These are phyloP conservation scores for Penicillium sp. DNA, from an alignment of 2,329 filamentous ascomycete species.

Conservation along the genomic window DNA sequence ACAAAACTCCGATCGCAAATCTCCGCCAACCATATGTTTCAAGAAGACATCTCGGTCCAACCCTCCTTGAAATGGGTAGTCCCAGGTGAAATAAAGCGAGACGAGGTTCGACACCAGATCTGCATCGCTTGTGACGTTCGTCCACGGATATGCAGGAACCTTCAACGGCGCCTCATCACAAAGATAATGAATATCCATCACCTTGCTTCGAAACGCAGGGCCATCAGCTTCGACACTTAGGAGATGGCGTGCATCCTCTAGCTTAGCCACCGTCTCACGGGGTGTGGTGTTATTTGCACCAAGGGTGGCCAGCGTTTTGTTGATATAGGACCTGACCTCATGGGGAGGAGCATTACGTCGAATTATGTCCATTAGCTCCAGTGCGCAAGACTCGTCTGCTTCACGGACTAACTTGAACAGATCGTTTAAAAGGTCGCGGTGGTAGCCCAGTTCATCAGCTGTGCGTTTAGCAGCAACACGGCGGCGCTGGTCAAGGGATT, in stretches of 20 bases:
- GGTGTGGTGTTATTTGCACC: constrained; percentile 1
- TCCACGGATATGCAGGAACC: constrained; percentile 63
- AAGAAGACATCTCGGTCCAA: constrained; percentile 75
- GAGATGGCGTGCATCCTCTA: constrained; percentile 30
- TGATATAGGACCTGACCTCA: constrained; percentile 38
- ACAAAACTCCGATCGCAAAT: constrained; percentile 67
- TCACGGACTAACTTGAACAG: constrained; percentile 36
- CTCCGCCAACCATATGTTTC: constrained; percentile 47
- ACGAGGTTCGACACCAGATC: constrained; percentile 77
- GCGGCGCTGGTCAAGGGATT: constrained; percentile 56
- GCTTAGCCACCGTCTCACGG: constrained; percentile 19
- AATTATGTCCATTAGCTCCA: constrained; percentile 36
- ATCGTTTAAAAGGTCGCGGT: constrained; percentile 40
- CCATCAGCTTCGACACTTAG: constrained; percentile 32
- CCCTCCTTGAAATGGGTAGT: constrained; percentile 83
- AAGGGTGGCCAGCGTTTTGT: constrained; percentile 28
- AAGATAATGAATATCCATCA: constrained; percentile 44
- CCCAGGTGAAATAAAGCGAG: constrained; percentile 91
- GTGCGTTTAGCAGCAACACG: constrained; percentile 43
- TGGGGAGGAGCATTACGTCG: constrained; percentile 34
- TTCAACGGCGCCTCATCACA: constrained; percentile 37
- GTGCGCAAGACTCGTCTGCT: constrained; percentile 31
- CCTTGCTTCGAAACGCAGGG: constrained; percentile 36
- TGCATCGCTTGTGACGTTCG: constrained; percentile 72
- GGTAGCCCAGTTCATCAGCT: constrained; percentile 41